Base-by-base conservation (phyloP, 2,329 filamentous ascomycete species). In the Lachnellula arida region DNA sequence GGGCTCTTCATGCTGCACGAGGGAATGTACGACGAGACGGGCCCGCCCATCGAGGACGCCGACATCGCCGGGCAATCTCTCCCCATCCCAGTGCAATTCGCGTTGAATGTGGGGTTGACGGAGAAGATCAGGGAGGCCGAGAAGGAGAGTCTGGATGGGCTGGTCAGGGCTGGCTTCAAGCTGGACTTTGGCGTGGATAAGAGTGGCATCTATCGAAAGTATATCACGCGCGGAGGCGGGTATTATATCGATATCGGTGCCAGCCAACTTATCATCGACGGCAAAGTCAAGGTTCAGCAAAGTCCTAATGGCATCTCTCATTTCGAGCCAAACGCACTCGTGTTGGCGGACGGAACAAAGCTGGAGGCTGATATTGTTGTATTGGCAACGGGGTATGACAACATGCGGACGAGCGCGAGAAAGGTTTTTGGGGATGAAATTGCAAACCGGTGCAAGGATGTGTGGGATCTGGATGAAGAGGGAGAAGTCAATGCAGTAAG, bases 11-110 rank as follows among this genome's bases (percentile, higher is more conserved):
- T 46, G 48, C 53, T 55, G 15, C 53, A 55, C 22, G 53, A 55
- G 54, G 75, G 73, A 1, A 63, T 80, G 5, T 65, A 67, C 40
- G 60, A 65, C n/a, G 67, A 70, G 56, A 57, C 46, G 35, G 77
- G 79, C 0, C 86, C 85, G 0, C 79, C 82, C 0, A 77, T 79
- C 5, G 84, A 89, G 28, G 87, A 89, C 46, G 81, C 82, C 0
- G 88, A 92, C 62, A 56, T 89, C 2, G 71, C 79, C 1, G 68
- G 80, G 0, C 82, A 84, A 67, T 78, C 80, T 34, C 70, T 80
- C 2, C 86, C 88, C 0, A 75, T 73, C 0, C 75, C 82, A 1
- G 74, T 90, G 0, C 73, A 83, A 54, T 89, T 89, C 63, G 74
- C 80, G 0, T 67, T 82, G 6, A 81, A 88, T 49, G 68, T 76